Base-by-base conservation (phyloP, 257 asterid genomes). In the Solanum tarapatanum region DNA sequence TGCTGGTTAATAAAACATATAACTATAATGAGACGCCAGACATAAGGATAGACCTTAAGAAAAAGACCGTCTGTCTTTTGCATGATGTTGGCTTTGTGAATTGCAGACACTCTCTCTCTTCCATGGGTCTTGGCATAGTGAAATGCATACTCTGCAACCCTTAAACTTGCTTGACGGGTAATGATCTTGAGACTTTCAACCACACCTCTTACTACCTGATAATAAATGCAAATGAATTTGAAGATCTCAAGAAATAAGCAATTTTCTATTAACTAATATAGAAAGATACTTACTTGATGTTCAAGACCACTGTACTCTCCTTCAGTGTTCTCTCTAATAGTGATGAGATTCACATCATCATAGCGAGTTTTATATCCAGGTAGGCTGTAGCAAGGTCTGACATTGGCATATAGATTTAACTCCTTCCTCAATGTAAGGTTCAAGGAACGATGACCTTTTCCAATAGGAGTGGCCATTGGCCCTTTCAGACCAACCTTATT, bases 31-130 rank as follows among this genome's bases (percentile, higher is more conserved):
- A 45, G 84, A 64, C 4, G 77, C 62, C 64, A 41, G 84, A 83
- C 24, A 74, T 79, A 73, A 90, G 83, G 36, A 88, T 86, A 86
- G 68, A 96, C 99, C 98, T 95, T 94, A 73, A 96, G 98, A 93
- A 96, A 96, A 91, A 96, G 99, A 85, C 99, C 99, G 24, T 96
- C 99, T 84, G 99, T 95, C 92, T 95, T 96, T 91, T 95, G 98
- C 99, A 96, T 96, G 94, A 96, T 96, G 86, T 96, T 96, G 89
- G 99, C 99, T 92, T 96, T 96, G 88, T 96, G 99, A n/a, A 96
- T 94, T 3, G 98, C 99, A 84, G 99, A 94, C 51, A 96, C 99
- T 93, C 98, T 93, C 84, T 95, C 89, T 62, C 99, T 93, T 88
- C 98, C 99, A 87, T 96, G 98, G 88, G 94, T 72, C 93, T 96